phyloP scores from a whole-genome alignment of 305 asterid genomes.

The Salvia sclarea region DNA sequence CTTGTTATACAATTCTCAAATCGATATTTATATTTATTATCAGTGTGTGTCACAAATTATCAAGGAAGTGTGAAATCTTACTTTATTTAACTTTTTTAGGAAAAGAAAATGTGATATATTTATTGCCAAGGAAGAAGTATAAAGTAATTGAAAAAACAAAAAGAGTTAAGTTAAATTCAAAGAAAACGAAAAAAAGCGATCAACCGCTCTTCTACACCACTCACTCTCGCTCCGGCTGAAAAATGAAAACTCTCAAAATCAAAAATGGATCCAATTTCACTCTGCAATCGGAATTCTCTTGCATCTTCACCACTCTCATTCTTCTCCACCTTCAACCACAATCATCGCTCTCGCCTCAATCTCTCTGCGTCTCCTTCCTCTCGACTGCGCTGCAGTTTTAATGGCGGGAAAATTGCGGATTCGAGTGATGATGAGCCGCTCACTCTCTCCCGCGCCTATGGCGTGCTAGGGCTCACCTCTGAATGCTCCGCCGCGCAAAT shows the following conservation, averaged over 20 bases:
- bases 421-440: conserved; percentile 38
- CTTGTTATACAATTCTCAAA: too few species aligned
- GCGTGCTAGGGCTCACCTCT: conserved; percentile 65
- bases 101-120: too few species aligned
- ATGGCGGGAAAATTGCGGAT: conserved; percentile 29
- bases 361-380: conserved; percentile 35
- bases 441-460: conserved; percentile 54
- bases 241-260: neutral
- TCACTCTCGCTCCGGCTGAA: neutral
- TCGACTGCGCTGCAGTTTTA: conserved; percentile 39
- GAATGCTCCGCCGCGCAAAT: conserved; percentile 59
- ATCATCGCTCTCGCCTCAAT: conserved; percentile 31
- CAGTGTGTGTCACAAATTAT: too few species aligned
- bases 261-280: conserved; percentile 24
- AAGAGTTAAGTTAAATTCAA: too few species aligned
- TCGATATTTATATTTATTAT: too few species aligned
- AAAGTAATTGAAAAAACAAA: too few species aligned
- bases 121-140: too few species aligned
- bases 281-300: conserved; percentile 24
- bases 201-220: too few species aligned
- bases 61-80: too few species aligned
- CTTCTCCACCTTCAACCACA: conserved; percentile 19
- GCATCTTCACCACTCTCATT: conserved; percentile 18
- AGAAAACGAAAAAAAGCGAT: too few species aligned
- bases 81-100: too few species aligned